Base-by-base conservation (phyloP, 441 rosid species). In the Geranium incanum region DNA sequence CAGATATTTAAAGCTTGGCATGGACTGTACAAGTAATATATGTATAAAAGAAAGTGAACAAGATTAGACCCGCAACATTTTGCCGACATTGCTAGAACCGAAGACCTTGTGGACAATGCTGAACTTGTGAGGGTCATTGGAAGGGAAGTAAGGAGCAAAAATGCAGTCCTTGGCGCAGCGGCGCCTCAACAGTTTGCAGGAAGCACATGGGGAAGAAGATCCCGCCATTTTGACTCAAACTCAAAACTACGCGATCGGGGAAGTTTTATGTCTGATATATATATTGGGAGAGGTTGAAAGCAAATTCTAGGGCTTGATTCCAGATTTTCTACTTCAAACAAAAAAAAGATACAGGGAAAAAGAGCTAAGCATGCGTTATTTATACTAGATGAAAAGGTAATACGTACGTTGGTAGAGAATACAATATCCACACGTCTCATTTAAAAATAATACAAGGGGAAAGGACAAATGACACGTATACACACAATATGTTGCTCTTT, bases 101-200 rank as follows among this genome's bases (percentile, higher is more conserved):
- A 93, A 91, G 73, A 93, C 91, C 82, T 89, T 93, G 79, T 93
- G 98, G 70, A 93, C 98, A 74, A 85, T 88, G 74, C 94, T 95
- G 66, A 93, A 93, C 81, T 89, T 91, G 70, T 83, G 96, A 68
- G 97, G 98, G 60, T 93, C 96, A 2, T 91, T 88, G 11, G 98
- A 80, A 50, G 97, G 97, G 83, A 93, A 93, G 78, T 91, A 93
- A 72, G 98, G 98, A 5, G 97, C 94, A 71, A 93, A 93, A 71
- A 93, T 82, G 79, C 98, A 93, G 75, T 91, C 96, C 75, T 88
- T 85, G 50, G 89, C 89, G 71, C 98, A 93, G 16, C 98, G 90
- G 28, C 98, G 87, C 71, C 97, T 78, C 67, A 91, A 75, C 66
- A 93, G 74, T 77, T 91, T 93, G 86, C 98, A 93, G 15, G 96